Evolutionary conservation across 768 basidiomycete species (phyloP).

Genomic region (Mrakia hoshinonis): DNA sequence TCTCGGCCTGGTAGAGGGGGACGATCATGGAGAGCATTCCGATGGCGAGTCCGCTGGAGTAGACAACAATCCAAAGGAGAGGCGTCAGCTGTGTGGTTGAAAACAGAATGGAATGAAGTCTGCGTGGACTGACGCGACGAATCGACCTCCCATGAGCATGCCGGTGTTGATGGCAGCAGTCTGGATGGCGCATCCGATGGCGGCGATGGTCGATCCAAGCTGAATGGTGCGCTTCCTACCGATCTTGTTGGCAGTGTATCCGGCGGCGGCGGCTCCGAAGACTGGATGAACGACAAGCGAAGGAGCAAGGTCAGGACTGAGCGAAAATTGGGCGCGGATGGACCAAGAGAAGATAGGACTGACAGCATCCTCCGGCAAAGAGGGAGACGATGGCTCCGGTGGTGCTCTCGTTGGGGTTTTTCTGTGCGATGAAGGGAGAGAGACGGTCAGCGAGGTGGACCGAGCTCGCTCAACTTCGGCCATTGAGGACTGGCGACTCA

Average conservation of each 20-base stretch:
- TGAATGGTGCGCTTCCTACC: constrained; percentile 8
- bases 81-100: no score
- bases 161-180: not conserved
- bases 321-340: not conserved
- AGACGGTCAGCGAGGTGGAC: no score
- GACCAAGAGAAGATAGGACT: not conserved
- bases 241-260: not conserved
- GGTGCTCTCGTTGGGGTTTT: not conserved
- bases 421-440: no score
- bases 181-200: not conserved
- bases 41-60: not conserved
- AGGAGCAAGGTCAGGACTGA: not conserved
- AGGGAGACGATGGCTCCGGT: constrained; percentile 3
- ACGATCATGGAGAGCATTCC: constrained; percentile 13
- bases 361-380: constrained; percentile 5
- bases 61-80: not conserved
- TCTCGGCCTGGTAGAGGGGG: constrained; percentile 11
- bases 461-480: no score
- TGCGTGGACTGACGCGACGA: not conserved
- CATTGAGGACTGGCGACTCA: no score
- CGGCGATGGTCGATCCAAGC: not conserved
- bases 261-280: not conserved
- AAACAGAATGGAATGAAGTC: no score
- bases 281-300: no score
- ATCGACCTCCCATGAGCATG: constrained; percentile 5